Percentiles rank a stretch among this genome's conserved stretches.
phyloP scores from a whole-genome alignment of 345 rosid genomes.

The Erysimum cheiranthoides region DNA sequence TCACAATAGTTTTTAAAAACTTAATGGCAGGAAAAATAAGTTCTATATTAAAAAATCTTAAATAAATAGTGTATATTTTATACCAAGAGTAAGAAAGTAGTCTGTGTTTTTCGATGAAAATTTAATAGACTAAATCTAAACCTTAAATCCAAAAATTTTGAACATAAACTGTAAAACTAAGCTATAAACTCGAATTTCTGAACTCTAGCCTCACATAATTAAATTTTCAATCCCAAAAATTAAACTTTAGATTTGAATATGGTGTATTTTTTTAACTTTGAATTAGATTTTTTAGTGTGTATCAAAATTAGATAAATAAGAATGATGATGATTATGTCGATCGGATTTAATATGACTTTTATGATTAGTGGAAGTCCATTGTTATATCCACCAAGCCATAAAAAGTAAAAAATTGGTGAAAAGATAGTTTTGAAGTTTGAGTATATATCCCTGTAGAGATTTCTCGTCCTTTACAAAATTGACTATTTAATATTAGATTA shows the following conservation, averaged over 20 bases:
- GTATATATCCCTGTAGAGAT: background rate
- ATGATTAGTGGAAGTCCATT: constrained; percentile 37
- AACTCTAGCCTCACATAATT: background rate
- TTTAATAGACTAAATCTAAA: background rate
- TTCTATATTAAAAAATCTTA: too few relatives aligned
- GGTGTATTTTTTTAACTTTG: background rate
- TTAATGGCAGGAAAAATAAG: too few relatives aligned
- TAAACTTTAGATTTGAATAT: background rate
- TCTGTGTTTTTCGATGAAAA: background rate
- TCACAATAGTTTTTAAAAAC: too few relatives aligned
- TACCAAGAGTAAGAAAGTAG: background rate
- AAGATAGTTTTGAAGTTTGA: background rate
- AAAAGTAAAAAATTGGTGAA: background rate
- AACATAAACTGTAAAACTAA: too few relatives aligned
- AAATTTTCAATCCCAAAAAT: background rate
- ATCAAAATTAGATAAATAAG: background rate
- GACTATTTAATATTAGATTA: background rate
- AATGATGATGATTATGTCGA: constrained; percentile 31
- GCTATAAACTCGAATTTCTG: background rate
- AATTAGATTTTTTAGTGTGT: background rate
- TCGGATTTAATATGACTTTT: constrained; percentile 21
- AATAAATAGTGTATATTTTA: background rate
- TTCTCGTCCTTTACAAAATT: background rate
- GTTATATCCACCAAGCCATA: constrained; percentile 32
- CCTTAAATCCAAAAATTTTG: background rate